Evolutionary conservation across 495 filamentous ascomycete species (phyloP).

Genomic region (Daldinia bambusicola): DNA sequence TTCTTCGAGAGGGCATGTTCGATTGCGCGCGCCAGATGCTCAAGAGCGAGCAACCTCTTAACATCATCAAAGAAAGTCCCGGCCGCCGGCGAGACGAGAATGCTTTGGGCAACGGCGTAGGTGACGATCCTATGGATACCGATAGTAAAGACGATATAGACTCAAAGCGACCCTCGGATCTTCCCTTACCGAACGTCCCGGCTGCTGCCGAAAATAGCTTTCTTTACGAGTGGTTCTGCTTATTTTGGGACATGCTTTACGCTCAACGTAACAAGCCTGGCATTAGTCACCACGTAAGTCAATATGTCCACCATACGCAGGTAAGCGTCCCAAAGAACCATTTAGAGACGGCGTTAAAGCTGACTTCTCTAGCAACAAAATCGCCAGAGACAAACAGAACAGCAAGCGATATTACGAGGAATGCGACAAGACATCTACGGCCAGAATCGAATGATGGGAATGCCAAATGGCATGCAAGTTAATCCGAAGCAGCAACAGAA

Average conservation of each 20-base stretch:
- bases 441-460: conserved; percentile 66
- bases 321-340: conserved; percentile 58
- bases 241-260: conserved; percentile 95
- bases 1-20: conserved; percentile 81
- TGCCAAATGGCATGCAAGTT: conserved; percentile 62
- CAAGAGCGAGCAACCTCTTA: conserved; percentile 67
- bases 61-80: conserved; percentile 65
- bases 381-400: conserved; percentile 70
- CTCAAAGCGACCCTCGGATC: conserved; percentile 76
- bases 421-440: conserved; percentile 65
- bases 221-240: conserved; percentile 91
- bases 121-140: conserved; percentile 82
- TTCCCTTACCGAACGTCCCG: conserved; percentile 77
- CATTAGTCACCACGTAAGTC: conserved; percentile 63
- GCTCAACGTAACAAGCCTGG: conserved; percentile 73
- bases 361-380: conserved; percentile 65
- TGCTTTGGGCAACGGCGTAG: conserved; percentile 73
- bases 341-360: not conserved
- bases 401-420: conserved; percentile 75
- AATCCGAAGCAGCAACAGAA: conserved; percentile 57
- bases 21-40: conserved; percentile 80
- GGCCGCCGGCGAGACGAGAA: conserved; percentile 72
- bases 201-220: conserved; percentile 76
- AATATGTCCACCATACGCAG: conserved; percentile 84
- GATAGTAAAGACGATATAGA: conserved; percentile 81